Evolutionary conservation across 163 green algal species (phyloP).

Genomic region (Chlorella variabilis): DNA sequence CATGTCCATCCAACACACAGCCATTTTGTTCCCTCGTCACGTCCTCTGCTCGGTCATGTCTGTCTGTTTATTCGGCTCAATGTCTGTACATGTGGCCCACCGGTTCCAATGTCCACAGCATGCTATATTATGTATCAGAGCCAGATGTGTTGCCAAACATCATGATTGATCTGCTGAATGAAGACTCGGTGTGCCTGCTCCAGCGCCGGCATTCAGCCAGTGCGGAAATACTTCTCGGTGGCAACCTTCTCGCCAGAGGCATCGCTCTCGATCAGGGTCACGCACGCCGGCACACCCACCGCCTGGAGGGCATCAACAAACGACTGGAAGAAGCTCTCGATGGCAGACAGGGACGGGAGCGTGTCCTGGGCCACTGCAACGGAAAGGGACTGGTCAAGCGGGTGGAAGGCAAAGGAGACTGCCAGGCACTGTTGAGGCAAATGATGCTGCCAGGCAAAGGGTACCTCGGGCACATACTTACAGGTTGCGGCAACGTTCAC

Average conservation of each 20-base stretch:
- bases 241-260: not conserved
- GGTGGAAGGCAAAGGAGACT: not conserved
- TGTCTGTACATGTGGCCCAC: too few species aligned
- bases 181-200: too few species aligned
- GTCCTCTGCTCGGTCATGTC: too few species aligned
- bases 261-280: constrained; percentile 15
- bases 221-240: constrained; percentile 6
- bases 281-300: constrained; percentile 13
- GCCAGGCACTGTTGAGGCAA: not conserved
- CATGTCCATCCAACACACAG: too few species aligned
- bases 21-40: too few species aligned
- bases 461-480: not conserved
- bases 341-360: not conserved
- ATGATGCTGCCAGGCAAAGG: not conserved
- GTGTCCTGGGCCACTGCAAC: constrained; percentile 4
- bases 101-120: too few species aligned
- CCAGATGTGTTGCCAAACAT: too few species aligned
- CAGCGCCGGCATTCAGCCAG: not conserved
- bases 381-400: too few species aligned
- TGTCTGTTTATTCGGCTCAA: too few species aligned
- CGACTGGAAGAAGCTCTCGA: constrained; percentile 2
- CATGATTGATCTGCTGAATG: too few species aligned
- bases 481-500: constrained; percentile 16
- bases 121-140: too few species aligned
- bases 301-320: not conserved